A percentile compares a stretch with the other conserved stretches of the same genome.
These are phyloP conservation scores for Panaeolus cyanescens DNA, from an alignment of 768 basidiomycete genomes.

Conservation along the genomic window DNA sequence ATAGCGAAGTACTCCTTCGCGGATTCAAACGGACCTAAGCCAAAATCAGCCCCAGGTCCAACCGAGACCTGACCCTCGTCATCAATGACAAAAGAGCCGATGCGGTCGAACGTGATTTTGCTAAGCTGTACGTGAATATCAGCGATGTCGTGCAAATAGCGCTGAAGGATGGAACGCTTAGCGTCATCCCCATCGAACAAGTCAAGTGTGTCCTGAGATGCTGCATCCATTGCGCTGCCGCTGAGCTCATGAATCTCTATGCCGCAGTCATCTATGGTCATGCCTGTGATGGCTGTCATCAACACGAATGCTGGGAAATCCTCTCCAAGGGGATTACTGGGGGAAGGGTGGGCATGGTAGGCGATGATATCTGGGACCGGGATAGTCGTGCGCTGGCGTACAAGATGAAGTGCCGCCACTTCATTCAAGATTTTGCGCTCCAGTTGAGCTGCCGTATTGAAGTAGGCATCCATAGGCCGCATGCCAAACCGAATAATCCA, in stretches of 20 bases:
- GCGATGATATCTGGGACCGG: slow-evolving; percentile 40
- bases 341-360: slow-evolving; percentile 34
- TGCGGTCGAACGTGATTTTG: slow-evolving; percentile 38
- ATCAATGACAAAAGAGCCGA: slow-evolving; percentile 40
- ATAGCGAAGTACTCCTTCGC: slow-evolving; percentile 41
- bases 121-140: slow-evolving; percentile 43
- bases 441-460: slow-evolving; percentile 43
- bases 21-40: slow-evolving; percentile 39
- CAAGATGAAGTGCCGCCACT: slow-evolving; percentile 42
- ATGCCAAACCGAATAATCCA: slow-evolving; percentile 46
- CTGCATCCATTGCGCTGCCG: slow-evolving; percentile 18
- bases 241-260: slow-evolving; percentile 35
- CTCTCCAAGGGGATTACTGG: slow-evolving; percentile 36
- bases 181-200: slow-evolving; percentile 34
- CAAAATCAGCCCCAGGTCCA: slow-evolving; percentile 43
- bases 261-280: slow-evolving; percentile 43
- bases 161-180: slow-evolving; percentile 35
- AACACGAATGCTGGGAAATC: slow-evolving; percentile 42
- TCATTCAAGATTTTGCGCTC: slow-evolving; percentile 46
- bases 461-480: slow-evolving; percentile 40
- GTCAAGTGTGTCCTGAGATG: slow-evolving; percentile 17
- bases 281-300: slow-evolving; percentile 41
- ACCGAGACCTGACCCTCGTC: slow-evolving; percentile 33
- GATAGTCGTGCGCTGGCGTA: slow-evolving; percentile 40
- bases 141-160: slow-evolving; percentile 40